These are phyloP conservation scores for Ceratocystis cacaofunesta DNA, from an alignment of 2,329 filamentous ascomycete species.

Conservation along the genomic window DNA sequence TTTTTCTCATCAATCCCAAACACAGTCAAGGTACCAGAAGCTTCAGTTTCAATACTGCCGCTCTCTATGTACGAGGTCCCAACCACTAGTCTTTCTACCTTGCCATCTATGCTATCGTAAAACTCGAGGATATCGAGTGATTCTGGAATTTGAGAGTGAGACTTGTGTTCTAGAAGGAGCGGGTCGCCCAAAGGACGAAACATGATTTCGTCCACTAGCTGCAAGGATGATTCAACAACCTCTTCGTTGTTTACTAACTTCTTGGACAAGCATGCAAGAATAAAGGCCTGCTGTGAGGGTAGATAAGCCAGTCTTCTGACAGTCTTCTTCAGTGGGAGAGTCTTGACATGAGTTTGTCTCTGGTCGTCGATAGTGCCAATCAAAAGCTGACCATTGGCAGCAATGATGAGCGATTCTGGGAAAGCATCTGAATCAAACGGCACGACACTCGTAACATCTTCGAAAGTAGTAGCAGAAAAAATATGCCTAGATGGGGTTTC, in stretches of 20 bases:
- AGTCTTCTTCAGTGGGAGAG: slow-evolving; percentile 64
- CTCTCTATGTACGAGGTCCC: slow-evolving; percentile 51
- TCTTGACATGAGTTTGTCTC: slow-evolving; percentile 74
- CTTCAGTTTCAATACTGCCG: not conserved
- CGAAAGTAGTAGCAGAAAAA: slow-evolving; percentile 85
- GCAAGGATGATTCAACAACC: slow-evolving; percentile 63
- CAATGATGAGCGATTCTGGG: slow-evolving; percentile 65
- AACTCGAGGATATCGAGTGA: slow-evolving; percentile 66
- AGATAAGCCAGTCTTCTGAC: slow-evolving; percentile 81
- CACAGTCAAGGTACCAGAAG: slow-evolving; percentile 33
- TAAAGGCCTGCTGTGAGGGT: slow-evolving; percentile 62
- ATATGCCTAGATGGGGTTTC: slow-evolving; percentile 51
- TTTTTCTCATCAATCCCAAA: slow-evolving; percentile 67
- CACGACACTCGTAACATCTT: slow-evolving; percentile 68
- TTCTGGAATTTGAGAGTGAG: slow-evolving; percentile 60
- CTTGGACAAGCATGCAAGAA: slow-evolving; percentile 69
- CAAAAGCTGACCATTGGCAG: slow-evolving; percentile 59
- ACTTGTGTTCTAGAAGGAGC: slow-evolving; percentile 40
- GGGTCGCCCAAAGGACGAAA: slow-evolving; percentile 63
- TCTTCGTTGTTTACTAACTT: slow-evolving; percentile 58
- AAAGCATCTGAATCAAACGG: slow-evolving; percentile 71
- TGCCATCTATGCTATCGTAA: slow-evolving; percentile 38
- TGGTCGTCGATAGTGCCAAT: slow-evolving; percentile 72
- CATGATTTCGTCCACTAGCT: slow-evolving; percentile 76
- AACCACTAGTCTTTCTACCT: slow-evolving; percentile 70